Conservation (phyloP, 2,329 filamentous ascomycete species). For the Paramyrothecium sp. region DNA sequence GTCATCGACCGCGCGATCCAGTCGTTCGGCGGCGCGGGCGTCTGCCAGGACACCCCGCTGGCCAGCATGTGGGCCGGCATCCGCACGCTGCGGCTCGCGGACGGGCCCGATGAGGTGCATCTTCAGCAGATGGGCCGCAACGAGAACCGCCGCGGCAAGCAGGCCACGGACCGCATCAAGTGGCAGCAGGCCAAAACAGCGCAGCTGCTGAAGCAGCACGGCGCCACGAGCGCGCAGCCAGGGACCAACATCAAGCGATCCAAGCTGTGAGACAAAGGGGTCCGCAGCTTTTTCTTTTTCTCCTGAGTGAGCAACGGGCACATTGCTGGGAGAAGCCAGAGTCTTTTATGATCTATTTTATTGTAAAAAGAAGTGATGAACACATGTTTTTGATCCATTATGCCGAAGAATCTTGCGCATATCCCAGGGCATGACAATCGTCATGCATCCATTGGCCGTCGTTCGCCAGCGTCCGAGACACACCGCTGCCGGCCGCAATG, state of each 20-base stretch:
- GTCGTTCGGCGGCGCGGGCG: conserved; percentile 85
- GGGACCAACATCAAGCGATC: conserved; percentile 49
- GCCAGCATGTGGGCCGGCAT: conserved; percentile 80
- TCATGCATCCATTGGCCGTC: conserved; percentile 1
- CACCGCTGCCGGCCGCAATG: conserved; percentile 3
- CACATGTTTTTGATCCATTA: neutral
- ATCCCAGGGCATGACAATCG: neutral
- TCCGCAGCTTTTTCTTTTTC: conserved; percentile 1
- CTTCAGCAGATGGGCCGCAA: conserved; percentile 77
- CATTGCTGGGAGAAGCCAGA: neutral
- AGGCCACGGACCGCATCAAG: conserved; percentile 59
- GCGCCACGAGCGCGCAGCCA: conserved; percentile 43
- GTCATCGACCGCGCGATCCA: conserved; percentile 96
- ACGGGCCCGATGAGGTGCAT: conserved; percentile 97
- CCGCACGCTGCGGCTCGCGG: conserved; percentile 80
- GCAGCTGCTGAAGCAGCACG: conserved; percentile 63
- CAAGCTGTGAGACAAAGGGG: conserved; percentile 39
- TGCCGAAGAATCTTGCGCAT: too few species aligned
- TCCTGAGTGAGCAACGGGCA: conserved; percentile 11
- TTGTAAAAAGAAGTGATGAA: neutral
- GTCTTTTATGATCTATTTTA: neutral
- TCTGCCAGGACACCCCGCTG: conserved; percentile 91
- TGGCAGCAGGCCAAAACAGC: conserved; percentile 64
- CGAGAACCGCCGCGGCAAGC: conserved; percentile 69
- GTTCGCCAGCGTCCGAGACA: neutral